phyloP scores from a whole-genome alignment of 2,329 filamentous ascomycete species.

The Venturiaceae sp. region DNA sequence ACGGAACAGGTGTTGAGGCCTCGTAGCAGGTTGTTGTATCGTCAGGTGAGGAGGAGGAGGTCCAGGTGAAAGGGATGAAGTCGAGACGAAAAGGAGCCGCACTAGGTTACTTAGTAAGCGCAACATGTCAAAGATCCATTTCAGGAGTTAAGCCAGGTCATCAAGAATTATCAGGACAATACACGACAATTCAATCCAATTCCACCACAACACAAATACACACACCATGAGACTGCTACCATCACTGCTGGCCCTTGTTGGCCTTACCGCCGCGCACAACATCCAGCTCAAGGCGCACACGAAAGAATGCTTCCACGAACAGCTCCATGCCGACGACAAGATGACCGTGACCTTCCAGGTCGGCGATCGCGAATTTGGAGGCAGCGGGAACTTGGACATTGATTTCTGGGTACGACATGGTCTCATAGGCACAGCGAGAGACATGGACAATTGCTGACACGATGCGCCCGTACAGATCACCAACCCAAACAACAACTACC shows the following conservation, averaged over 20 bases:
- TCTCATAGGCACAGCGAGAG: not conserved
- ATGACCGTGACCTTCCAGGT: conserved; percentile 99
- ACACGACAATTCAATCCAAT: not conserved
- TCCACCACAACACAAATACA: not conserved
- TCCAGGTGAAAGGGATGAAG: not conserved
- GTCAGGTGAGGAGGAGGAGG: not conserved
- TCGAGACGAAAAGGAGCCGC: not conserved
- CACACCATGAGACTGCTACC: conserved; percentile 1
- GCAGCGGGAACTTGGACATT: conserved; percentile 87
- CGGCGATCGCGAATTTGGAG: conserved; percentile 90
- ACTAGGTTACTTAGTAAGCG: no score
- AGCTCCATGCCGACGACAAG: conserved; percentile 83
- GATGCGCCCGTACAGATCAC: conserved; percentile 48
- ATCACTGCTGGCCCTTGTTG: conserved; percentile 32
- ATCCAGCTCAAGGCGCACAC: conserved; percentile 90
- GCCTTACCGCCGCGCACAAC: conserved; percentile 73
- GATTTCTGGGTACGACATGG: conserved; percentile 80
- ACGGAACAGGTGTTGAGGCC: not conserved
- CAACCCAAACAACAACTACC: conserved; percentile 65
- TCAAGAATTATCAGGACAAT: no score
- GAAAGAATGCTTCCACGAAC: conserved; percentile 95
- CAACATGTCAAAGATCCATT: no score
- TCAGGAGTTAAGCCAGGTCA: no score
- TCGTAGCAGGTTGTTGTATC: not conserved
- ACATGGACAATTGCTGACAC: not conserved